A percentile compares a stretch with the other conserved stretches of the same genome.
phyloP scores from a whole-genome alignment of 1,139 yeast genomes.

The Yamadazyma trypodendri region DNA sequence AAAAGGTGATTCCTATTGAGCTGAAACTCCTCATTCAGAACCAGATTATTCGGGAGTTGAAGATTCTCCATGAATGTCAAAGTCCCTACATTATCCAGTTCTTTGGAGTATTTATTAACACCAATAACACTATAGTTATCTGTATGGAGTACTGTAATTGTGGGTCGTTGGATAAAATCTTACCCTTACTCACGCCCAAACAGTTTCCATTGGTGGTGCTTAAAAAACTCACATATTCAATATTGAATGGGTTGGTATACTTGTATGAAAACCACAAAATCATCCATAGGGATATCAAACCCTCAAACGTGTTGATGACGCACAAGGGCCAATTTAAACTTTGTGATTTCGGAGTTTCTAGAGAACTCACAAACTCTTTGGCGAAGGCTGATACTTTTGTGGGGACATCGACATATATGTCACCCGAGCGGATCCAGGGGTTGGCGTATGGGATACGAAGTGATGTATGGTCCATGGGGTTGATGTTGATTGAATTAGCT shows the following conservation, averaged over 20 bases:
- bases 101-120: slow-evolving; percentile 80
- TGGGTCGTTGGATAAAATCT: slow-evolving; percentile 82
- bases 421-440: slow-evolving; percentile 96
- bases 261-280: slow-evolving; percentile 80
- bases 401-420: slow-evolving; percentile 97
- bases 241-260: slow-evolving; percentile 77
- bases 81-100: slow-evolving; percentile 83
- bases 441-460: slow-evolving; percentile 88
- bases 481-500: slow-evolving; percentile 85
- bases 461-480: slow-evolving; percentile 95
- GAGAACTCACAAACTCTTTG: slow-evolving; percentile 85
- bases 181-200: slow-evolving; percentile 45
- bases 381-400: slow-evolving; percentile 90
- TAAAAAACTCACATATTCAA: slow-evolving; percentile 73
- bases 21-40: slow-evolving; percentile 78
- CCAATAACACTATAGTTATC: slow-evolving; percentile 67
- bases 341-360: slow-evolving; percentile 92
- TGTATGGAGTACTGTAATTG: slow-evolving; percentile 97
- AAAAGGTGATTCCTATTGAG: slow-evolving; percentile 84
- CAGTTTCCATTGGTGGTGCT: slow-evolving; percentile 63
- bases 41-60: slow-evolving; percentile 83
- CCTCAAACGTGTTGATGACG: slow-evolving; percentile 67
- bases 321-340: slow-evolving; percentile 78
- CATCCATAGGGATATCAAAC: slow-evolving; percentile 90
- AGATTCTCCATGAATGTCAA: slow-evolving; percentile 87